Conservation (phyloP, 2,329 filamentous ascomycete species). For the Alternaria ethzedia region DNA sequence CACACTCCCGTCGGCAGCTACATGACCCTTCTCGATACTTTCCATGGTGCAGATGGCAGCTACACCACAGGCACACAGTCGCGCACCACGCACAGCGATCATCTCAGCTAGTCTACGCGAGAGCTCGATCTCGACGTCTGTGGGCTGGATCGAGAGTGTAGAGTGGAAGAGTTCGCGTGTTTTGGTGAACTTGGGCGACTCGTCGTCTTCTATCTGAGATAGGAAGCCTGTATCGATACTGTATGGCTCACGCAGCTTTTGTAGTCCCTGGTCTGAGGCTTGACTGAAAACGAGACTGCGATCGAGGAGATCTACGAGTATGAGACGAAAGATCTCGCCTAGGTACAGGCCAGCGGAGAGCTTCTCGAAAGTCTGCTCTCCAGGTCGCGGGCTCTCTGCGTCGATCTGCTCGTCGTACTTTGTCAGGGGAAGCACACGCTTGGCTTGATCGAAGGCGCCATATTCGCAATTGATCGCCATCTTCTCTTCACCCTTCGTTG, state of each 20-base stretch:
- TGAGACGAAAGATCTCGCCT: conserved; percentile 54
- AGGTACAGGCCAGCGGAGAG: conserved; percentile 55
- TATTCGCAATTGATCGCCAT: conserved; percentile 99
- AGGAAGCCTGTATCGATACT: conserved; percentile 88
- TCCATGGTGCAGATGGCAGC: conserved; percentile 47
- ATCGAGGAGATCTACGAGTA: conserved; percentile 65
- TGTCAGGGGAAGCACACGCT: conserved; percentile 83
- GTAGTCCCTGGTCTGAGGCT: conserved; percentile 51
- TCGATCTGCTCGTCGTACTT: conserved; percentile 62
- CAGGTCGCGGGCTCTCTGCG: conserved; percentile 53
- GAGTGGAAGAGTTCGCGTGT: conserved; percentile 31
- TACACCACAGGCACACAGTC: conserved; percentile 48
- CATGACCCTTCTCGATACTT: conserved; percentile 39
- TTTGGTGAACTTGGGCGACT: conserved; percentile 20
- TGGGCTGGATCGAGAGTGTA: conserved; percentile 26
- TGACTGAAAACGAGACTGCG: conserved; percentile 74
- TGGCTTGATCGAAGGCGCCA: conserved; percentile 95
- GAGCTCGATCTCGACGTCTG: conserved; percentile 36
- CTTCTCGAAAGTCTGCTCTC: conserved; percentile 56
- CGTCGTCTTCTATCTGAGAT: conserved; percentile 77
- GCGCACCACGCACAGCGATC: conserved; percentile 43
- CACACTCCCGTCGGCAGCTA: conserved; percentile 49
- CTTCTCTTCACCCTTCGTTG: conserved; percentile 4
- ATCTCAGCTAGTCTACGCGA: conserved; percentile 38
- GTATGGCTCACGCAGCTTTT: conserved; percentile 77